A percentile compares a stretch with the other conserved stretches of the same genome.
Conservation (phyloP, 2,329 filamentous ascomycete genomes). For the Epichloe elymi region DNA sequence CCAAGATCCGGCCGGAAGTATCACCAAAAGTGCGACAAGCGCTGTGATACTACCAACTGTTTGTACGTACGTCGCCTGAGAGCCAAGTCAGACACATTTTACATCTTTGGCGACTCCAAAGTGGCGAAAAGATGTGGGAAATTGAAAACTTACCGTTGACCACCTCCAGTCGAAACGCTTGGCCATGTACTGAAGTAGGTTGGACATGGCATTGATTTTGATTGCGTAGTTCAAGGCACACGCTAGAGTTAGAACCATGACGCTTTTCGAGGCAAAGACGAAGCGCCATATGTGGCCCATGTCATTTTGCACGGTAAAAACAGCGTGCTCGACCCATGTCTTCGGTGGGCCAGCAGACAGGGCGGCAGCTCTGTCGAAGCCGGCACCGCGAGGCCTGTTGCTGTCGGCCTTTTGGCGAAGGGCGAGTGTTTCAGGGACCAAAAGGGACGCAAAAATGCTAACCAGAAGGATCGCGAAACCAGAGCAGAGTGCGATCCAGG, state of each 20-base stretch:
- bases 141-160: constrained; percentile 21
- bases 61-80: constrained; percentile 27
- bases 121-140: not conserved
- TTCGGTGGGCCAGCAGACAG: not conserved
- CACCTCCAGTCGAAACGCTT: constrained; percentile 37
- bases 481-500: constrained; percentile 27
- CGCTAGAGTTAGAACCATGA: constrained; percentile 25
- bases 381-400: constrained; percentile 6
- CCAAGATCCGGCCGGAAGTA: constrained; percentile 24
- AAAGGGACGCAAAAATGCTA: constrained; percentile 15
- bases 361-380: constrained; percentile 2
- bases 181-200: constrained; percentile 38
- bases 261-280: constrained; percentile 23
- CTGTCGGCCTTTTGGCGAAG: constrained; percentile 19
- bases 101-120: no score
- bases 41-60: constrained; percentile 25
- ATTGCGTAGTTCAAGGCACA: constrained; percentile 16
- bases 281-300: constrained; percentile 26
- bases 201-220: constrained; percentile 18
- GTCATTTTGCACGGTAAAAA: constrained; percentile 17
- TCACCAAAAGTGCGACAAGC: constrained; percentile 23
- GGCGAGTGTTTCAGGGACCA: constrained; percentile 30
- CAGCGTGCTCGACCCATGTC: constrained; percentile 10
- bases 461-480: constrained; percentile 18
- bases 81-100: not conserved